Evolutionary conservation across 2,329 filamentous ascomycete genomes (phyloP).

Genomic region (Lasiodiplodia gonubiensis): DNA sequence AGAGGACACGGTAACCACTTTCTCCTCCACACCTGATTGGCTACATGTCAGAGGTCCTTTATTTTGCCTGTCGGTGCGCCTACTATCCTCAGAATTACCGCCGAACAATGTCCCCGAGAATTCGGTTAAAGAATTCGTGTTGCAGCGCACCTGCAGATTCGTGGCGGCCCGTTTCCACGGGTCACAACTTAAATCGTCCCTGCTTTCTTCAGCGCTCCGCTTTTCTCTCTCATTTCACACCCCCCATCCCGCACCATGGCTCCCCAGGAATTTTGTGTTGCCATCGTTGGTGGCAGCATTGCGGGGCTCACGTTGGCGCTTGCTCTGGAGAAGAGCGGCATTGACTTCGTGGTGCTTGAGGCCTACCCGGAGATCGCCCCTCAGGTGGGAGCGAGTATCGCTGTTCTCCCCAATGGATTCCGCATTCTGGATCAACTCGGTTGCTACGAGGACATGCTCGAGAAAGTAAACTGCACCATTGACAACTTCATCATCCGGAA

Average conservation of each 20-base stretch:
- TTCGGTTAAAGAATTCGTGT: background rate
- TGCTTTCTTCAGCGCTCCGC: background rate
- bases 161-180: background rate
- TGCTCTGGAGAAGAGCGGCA: constrained; percentile 7
- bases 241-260: background rate
- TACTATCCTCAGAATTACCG: background rate
- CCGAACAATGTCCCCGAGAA: background rate
- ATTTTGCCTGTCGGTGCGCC: background rate
- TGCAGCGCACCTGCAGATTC: background rate
- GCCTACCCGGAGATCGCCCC: constrained; percentile 33
- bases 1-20: background rate
- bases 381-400: constrained; percentile 34
- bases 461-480: background rate
- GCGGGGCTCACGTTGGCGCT: constrained; percentile 25
- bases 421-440: constrained; percentile 38
- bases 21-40: background rate
- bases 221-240: background rate
- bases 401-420: constrained; percentile 31
- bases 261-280: background rate
- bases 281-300: constrained; percentile 27
- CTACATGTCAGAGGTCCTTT: no score
- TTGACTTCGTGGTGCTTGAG: constrained; percentile 32
- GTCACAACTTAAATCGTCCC: background rate
- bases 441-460: constrained; percentile 18
- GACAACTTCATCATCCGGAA: constrained; percentile 13